Base-by-base conservation (phyloP, 2,329 filamentous ascomycete species). In the Monilinia laxa region DNA sequence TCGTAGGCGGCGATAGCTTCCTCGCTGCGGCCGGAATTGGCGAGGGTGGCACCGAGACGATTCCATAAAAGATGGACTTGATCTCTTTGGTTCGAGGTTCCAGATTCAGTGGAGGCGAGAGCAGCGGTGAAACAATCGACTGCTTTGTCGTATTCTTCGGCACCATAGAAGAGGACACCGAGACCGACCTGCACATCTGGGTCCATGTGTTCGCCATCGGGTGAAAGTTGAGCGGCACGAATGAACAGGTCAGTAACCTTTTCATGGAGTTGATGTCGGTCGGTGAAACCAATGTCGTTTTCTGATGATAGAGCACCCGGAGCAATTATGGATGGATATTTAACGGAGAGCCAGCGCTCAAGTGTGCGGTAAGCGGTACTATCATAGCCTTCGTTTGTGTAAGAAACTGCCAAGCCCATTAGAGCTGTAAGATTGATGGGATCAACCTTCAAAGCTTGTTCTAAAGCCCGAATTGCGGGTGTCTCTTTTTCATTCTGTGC, bases 401-500 rank as follows among this genome's bases (percentile, higher is more conserved):
- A 99, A 6, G 92, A 96, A 25, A 99, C 94, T 18, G 94, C 93
- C 63, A 99, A 82, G 1, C 92, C 93, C 94, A 99, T 98, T 56
- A 99, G 84, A 0, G 93, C 94, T 68, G 91, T 87, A 25, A 96
- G 84, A 76, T 97, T 97, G 74, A 87, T 89, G 0, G 93, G 89
- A 74, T 98, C 93, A 38, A 95, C 83, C 78, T 93, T 94, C 70
- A 97, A 81, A 0, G 94, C 93, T 77, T 95, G 91, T 78, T 98
- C 94, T 68, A 98, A 83, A 3, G 95, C 95, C 45, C 95, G 89
- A 71, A 99, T 97, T 2, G 95, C 95, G 0, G 95, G 94, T 11
- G 92, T 90, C 78, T 99, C 95, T 81, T 99, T 99, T 79, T 99
- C 95, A 78, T 99, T 99, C 78, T 99, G 95, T 25, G 95, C 95